These are phyloP conservation scores for Mortierella alpina DNA, from an alignment of 192 early-diverging fungal species.

Conservation along the genomic window DNA sequence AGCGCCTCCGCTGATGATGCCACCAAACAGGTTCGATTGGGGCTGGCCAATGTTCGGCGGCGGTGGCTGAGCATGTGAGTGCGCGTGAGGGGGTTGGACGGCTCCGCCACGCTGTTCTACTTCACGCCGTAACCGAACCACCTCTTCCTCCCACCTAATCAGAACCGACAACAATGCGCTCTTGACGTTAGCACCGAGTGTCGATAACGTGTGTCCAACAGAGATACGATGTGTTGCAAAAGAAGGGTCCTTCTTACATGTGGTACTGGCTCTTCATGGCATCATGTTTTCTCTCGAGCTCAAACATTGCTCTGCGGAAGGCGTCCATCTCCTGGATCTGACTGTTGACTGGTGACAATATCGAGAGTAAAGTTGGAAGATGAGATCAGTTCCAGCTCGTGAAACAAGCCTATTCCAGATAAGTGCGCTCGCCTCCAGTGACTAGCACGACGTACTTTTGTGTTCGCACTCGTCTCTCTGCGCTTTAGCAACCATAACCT, in stretches of 20 bases:
- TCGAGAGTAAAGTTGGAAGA: neutral
- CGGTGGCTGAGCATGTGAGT: slow-evolving; percentile 65
- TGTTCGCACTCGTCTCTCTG: slow-evolving; percentile 88
- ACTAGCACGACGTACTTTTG: slow-evolving; percentile 68
- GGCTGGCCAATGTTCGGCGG: slow-evolving; percentile 74
- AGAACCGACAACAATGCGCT: neutral
- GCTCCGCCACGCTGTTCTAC: slow-evolving; percentile 78
- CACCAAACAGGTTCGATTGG: slow-evolving; percentile 67
- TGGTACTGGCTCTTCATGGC: slow-evolving; percentile 81
- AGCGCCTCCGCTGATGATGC: slow-evolving; percentile 60
- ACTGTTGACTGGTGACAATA: slow-evolving; percentile 61
- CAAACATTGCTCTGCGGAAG: slow-evolving; percentile 80
- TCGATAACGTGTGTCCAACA: too few species aligned
- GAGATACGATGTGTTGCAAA: neutral
- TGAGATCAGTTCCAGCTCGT: neutral
- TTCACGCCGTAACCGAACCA: slow-evolving; percentile 81
- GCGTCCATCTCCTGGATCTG: slow-evolving; percentile 86
- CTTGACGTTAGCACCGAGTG: neutral
- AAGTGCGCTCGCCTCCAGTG: neutral
- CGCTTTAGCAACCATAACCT: slow-evolving; percentile 72
- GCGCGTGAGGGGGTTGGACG: slow-evolving; percentile 57
- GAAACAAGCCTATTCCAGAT: neutral
- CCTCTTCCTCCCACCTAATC: slow-evolving; percentile 84
- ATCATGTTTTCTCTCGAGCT: slow-evolving; percentile 87
- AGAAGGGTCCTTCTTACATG: slow-evolving; percentile 10